Evolutionary conservation across 306 rosid genomes (phyloP).

Genomic region (Corylus avellana): DNA sequence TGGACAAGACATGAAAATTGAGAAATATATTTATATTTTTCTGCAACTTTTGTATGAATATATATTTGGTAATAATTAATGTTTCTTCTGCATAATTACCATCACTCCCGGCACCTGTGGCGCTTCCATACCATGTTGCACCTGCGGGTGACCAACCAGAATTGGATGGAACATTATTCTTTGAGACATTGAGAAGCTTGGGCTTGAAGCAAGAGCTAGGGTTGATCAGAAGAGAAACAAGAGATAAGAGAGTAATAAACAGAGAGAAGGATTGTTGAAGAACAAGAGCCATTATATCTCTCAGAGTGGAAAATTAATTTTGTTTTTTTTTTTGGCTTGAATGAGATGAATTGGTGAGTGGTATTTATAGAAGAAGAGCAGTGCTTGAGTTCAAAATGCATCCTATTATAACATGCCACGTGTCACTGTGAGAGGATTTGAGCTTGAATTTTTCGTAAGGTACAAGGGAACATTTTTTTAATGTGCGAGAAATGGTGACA

Average conservation of each 20-base stretch:
- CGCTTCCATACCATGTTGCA: conserved; percentile 47
- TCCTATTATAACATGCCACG: conserved; percentile 14
- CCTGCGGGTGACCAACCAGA: conserved; percentile 36
- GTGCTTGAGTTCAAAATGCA: neutral
- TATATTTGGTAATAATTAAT: neutral
- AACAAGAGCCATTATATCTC: conserved; percentile 19
- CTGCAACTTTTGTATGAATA: neutral
- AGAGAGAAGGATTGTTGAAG: neutral
- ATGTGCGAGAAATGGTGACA: neutral
- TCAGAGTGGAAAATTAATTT: neutral
- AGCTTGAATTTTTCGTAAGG: conserved; percentile 3
- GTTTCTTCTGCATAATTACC: conserved; percentile 15
- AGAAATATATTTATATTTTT: neutral
- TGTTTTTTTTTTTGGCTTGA: neutral
- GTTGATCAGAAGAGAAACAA: conserved; percentile 13
- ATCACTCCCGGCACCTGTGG: conserved; percentile 39
- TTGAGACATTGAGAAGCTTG: conserved; percentile 32
- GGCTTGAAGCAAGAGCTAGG: conserved; percentile 38
- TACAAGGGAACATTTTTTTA: neutral
- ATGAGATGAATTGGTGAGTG: neutral
- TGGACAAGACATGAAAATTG: neutral
- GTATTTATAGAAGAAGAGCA: conserved; percentile 32
- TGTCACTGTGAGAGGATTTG: neutral
- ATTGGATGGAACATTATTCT: neutral
- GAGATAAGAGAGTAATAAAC: conserved; percentile 17